Evolutionary conservation across 371 early-diverging fungal species (phyloP).

Genomic region (Rhizopus delemar): DNA sequence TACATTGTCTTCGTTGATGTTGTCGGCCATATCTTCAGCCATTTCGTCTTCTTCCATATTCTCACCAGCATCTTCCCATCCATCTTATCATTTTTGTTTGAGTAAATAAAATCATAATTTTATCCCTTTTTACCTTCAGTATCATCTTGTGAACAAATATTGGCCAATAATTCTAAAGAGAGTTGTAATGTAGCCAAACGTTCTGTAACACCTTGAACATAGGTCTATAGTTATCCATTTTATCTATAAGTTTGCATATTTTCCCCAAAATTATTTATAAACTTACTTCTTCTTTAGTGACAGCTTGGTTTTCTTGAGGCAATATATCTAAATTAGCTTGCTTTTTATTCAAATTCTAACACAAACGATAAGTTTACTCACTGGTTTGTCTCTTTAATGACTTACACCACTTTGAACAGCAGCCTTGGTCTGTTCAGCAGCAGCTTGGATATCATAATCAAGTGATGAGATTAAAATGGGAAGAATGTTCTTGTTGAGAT

Average conservation of each 20-base stretch:
- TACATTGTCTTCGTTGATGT: constrained; percentile 43
- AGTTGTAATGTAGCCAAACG: constrained; percentile 70
- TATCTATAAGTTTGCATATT: too few relatives aligned
- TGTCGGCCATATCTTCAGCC: constrained; percentile 49
- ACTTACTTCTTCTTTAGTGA: constrained; percentile 52
- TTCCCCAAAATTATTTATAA: not conserved
- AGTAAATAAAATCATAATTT: not conserved
- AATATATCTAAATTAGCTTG: constrained; percentile 43
- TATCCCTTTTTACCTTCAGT: constrained; percentile 34
- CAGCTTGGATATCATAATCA: constrained; percentile 62
- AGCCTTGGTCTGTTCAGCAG: constrained; percentile 50
- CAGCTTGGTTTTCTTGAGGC: constrained; percentile 52
- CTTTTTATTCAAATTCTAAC: constrained; percentile 40
- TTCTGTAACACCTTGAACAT: constrained; percentile 50
- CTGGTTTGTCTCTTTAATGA: constrained; percentile 1
- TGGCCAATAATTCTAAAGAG: constrained; percentile 79
- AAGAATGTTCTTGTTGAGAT: constrained; percentile 52
- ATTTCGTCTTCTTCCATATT: constrained; percentile 48
- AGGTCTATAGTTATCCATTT: constrained; percentile 16
- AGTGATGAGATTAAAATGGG: constrained; percentile 59
- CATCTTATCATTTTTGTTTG: constrained; percentile 28
- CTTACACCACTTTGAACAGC: constrained; percentile 57
- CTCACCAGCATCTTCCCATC: constrained; percentile 59
- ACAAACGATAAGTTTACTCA: not conserved
- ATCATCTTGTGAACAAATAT: constrained; percentile 72